These are phyloP conservation scores for Trametes sp. DNA, from an alignment of 1,284 basidiomycete species.

Conservation along the genomic window DNA sequence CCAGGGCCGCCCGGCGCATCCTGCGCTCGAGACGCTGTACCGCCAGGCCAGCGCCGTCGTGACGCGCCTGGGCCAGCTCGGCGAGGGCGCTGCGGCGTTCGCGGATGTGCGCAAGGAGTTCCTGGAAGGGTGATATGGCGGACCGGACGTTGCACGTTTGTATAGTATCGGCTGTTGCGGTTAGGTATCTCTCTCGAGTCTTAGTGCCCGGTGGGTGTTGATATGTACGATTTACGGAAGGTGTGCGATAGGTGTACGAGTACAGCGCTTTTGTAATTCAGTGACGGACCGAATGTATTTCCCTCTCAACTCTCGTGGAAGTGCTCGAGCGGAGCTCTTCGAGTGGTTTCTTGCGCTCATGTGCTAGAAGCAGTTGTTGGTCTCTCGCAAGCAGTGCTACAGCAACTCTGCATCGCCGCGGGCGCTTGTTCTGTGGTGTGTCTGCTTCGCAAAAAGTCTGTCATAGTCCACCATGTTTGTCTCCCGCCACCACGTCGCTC, in stretches of 20 bases:
- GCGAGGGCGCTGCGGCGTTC: slow-evolving; percentile 79
- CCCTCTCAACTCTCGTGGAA: slow-evolving; percentile 3
- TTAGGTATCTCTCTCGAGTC: slow-evolving; percentile 4
- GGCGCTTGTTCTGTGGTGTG: no score
- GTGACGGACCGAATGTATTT: slow-evolving; percentile 5
- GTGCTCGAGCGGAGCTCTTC: no score
- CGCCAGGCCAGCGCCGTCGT: slow-evolving; percentile 74
- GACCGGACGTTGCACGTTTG: slow-evolving; percentile 8
- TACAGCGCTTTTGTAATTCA: slow-evolving; percentile 4
- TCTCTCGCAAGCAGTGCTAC: no score
- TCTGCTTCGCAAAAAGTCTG: no score
- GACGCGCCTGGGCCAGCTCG: slow-evolving; percentile 70
- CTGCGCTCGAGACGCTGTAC: slow-evolving; percentile 78
- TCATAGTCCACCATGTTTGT: no score
- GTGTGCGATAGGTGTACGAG: slow-evolving; percentile 19
- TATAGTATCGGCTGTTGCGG: slow-evolving; percentile 15
- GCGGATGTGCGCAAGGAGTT: slow-evolving; percentile 80
- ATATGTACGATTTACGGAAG: slow-evolving; percentile 15
- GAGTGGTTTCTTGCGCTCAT: no score
- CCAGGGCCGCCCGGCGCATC: slow-evolving; percentile 73
- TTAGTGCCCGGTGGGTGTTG: slow-evolving; percentile 9
- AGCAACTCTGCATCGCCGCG: no score
- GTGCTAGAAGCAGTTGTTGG: no score
- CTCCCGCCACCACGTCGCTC: no score
- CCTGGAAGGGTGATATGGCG: slow-evolving; percentile 44